Base-by-base conservation (phyloP, 768 basidiomycete genomes). In the Tephrocybe sp. region DNA sequence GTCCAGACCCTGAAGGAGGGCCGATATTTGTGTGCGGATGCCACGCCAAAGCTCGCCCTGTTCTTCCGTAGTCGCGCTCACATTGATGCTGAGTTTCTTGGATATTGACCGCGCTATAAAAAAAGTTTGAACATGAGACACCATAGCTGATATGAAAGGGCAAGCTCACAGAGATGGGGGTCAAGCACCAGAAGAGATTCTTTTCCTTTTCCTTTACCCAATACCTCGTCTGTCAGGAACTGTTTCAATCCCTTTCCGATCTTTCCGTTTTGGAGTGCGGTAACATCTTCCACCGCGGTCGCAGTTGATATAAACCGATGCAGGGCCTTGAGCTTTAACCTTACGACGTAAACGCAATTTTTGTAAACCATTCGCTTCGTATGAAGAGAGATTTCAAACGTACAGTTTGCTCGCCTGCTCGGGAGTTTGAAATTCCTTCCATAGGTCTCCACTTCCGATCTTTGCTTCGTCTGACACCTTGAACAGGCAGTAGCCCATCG, bases 231-330 rank as follows among this genome's bases (percentile, higher is more conserved):
- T 19, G 86, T 86, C 61, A 99, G 70, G 75, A 98, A 98, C 65
- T 97, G 85, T 71, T 94, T 95, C 57, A 98, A 73, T 6, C 87
- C 86, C 67, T 96, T 96, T 35, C 91, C 92, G 21, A 98, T 64
- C 73, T 98, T 95, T 57, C 96, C 94, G 38, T 86, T 86, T 67
- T 96, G 92, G 24, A 98, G 73, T 7, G 95, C 85, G 22, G 92
- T 91, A 58, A 98, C 84, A 66, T 99, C 97, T 72, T 98, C 97
- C 9, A 99, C 96, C 18, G 97, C 97, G 11, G 86, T 86, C 21
- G 93, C 97, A 13, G 97, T 99, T 27, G 95, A 96, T 18, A 88
- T 89, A 70, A 99, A 99, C 44, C 93, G 89, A 72, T 99, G 97
- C 42, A 98, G 74, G 28, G 93, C 92, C 68, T 95, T 93, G 49